Evolutionary conservation across 805 yeast species (phyloP), one percentile per base, ranked within the genome.

Genomic region (Spathaspora passalidarum): DNA sequence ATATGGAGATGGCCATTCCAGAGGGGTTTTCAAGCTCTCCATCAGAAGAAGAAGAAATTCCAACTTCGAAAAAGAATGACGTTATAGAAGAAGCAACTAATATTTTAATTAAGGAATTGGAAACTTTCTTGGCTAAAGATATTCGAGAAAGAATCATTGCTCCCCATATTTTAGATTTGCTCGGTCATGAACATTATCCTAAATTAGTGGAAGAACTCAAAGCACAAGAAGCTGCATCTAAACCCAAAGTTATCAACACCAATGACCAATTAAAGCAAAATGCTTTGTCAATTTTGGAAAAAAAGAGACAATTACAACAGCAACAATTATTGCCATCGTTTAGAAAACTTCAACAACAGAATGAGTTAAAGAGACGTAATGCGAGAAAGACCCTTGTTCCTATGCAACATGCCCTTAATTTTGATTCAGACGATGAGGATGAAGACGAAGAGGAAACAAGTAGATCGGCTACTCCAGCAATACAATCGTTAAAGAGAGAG

Each of bases 131-230:
- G 38, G 66, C 81, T 17, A 84, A 84, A 49, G 96, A 89, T 63
- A 78, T 89, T 19, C 73, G 86, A 52, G 92, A 82, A 56, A 78
- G 88, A 49, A 65, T 86, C 3, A 76, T 88, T 19, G 90, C 86
- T 0, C 88, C 94, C 0, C 72, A 75, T 1, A 78, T 89, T 14
- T 69, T 86, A 44, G 82, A 82, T 23, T 63, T 76, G 16, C 69
- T 89, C 52, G 76, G 79, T 46, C 82, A 81, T 34, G 78, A 76
- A 3, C 75, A 75, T 32, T 84, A 78, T 56, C 85, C 88, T 1
- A 76, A 73, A 2, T 58, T 71, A 16, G 56, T 71, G 20, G 58
- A 62, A 36, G 72, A 65, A 18, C 57, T 71, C 38, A 68, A 61
- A 45, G 63, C 62, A 18, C 62, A 69, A 49, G 61, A 53, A 43